These are phyloP conservation scores for Ogataea nitratoaversa DNA, from an alignment of 805 yeast species.

Conservation along the genomic window DNA sequence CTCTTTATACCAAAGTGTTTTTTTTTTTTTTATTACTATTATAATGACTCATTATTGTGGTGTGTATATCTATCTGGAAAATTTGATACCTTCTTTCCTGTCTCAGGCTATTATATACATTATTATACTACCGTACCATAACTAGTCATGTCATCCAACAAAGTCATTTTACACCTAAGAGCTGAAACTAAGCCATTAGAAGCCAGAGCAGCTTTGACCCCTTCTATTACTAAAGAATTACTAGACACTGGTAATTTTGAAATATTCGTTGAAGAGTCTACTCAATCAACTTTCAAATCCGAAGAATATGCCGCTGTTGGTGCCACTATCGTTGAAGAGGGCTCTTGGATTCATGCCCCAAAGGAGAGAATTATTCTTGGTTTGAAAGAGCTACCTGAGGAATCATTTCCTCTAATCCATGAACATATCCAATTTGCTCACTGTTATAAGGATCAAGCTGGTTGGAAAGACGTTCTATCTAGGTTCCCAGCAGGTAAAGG, in stretches of 20 bases:
- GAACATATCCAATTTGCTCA: conserved; percentile 99
- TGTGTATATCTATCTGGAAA: no score
- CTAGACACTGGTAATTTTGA: conserved; percentile 79
- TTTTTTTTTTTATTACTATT: no score
- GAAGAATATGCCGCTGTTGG: conserved; percentile 79
- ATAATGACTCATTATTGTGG: no score
- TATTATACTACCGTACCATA: no score
- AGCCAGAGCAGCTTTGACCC: conserved; percentile 96
- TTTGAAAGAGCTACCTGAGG: conserved; percentile 92
- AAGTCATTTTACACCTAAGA: conserved; percentile 78
- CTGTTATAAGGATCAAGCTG: conserved; percentile 95
- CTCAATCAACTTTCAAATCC: conserved; percentile 74
- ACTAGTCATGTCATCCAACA: conserved; percentile 16
- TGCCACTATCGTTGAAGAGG: conserved; percentile 84
- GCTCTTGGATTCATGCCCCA: conserved; percentile 93
- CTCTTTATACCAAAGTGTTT: no score
- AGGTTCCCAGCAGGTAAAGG: conserved; percentile 94
- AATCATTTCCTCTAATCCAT: conserved; percentile 87
- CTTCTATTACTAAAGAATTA: conserved; percentile 79
- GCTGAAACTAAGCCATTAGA: conserved; percentile 97
- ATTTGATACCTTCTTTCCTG: no score
- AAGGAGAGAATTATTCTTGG: conserved; percentile 86
- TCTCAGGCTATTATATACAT: no score
- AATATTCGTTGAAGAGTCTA: conserved; percentile 81
- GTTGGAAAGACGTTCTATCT: conserved; percentile 88